Base-by-base conservation (phyloP, 768 basidiomycete genomes). In the Crepidotus variabilis region DNA sequence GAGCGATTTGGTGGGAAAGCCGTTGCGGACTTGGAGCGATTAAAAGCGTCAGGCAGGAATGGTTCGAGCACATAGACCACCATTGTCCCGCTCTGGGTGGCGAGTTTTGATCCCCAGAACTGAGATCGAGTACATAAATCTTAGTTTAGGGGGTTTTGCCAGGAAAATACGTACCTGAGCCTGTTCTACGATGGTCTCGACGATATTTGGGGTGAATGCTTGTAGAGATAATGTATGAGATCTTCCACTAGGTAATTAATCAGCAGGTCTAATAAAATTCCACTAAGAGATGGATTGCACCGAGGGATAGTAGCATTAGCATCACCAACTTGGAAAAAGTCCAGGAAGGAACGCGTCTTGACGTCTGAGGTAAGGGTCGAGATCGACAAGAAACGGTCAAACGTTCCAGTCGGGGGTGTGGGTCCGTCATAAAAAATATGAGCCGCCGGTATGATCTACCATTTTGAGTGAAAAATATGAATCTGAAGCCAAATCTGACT, bases 361-460 rank as follows among this genome's bases (percentile, higher is more conserved):
- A 53, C 21, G 43, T 53, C 52, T 14, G 18, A 18, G 6, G 6
- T 23, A 1, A 53, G 1, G 13, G 39, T 43, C 11, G 77, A 76
- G 34, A 84, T 78, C 1, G 71, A 69, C 22, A 83, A 59, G 66
- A 81, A 81, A 9, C 72, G 73, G 55, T 84, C 81, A 57, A 83
- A 84, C 28, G 81, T 74, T 1, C 79, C 82, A 0, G 60, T 54
- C 0, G 81, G 82, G 0, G 75, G 75, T 0, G 65, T 72, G 11
- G 85, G 84, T 0, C 60, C 79, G 61, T 87, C 80, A 60, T 88
- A 87, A 67, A 87, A 88, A 20, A 87, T 53, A 2, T 81, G 52
- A 6, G 69, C 63, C 2, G 65, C 47, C 55, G 60, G 63, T 62
- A 53, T 9, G 34, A 36, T 18, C 28, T 24, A 33, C 23, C 22